Evolutionary conservation across 2,329 filamentous ascomycete genomes (phyloP).

Genomic region (Colletotrichum falcatum): DNA sequence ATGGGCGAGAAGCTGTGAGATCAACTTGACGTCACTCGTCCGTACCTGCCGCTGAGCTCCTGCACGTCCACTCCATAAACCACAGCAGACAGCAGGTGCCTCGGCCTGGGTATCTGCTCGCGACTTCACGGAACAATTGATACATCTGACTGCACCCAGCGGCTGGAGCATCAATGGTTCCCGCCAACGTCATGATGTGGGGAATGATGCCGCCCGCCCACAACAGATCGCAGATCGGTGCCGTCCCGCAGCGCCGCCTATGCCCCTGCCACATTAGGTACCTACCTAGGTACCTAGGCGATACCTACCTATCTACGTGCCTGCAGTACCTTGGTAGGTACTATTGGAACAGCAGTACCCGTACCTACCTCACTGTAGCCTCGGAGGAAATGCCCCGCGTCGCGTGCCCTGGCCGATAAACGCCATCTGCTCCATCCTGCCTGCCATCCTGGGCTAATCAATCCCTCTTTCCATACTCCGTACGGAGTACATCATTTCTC

Average conservation of each 20-base stretch:
- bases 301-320: too few relatives aligned
- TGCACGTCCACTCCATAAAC: too few relatives aligned
- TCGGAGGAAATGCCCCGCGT: constrained; percentile 33
- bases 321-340: too few relatives aligned
- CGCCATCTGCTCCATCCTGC: background rate
- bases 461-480: too few relatives aligned
- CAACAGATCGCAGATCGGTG: constrained; percentile 29
- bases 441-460: too few relatives aligned
- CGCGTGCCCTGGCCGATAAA: constrained; percentile 8
- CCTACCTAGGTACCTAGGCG: too few relatives aligned
- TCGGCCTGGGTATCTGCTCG: too few relatives aligned
- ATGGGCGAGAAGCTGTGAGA: background rate
- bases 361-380: background rate
- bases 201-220: constrained; percentile 5
- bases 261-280: background rate
- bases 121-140: too few relatives aligned
- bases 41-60: background rate
- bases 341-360: too few relatives aligned
- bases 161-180: background rate
- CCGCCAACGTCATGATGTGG: constrained; percentile 21
- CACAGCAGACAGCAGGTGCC: too few relatives aligned
- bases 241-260: background rate
- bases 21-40: constrained; percentile 27
- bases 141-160: too few relatives aligned
- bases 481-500: background rate